Evolutionary conservation across 176 grass and related monocot species (phyloP), one percentile per base, ranked within the genome.

Genomic region (Ampelocalamus luodianensis): DNA sequence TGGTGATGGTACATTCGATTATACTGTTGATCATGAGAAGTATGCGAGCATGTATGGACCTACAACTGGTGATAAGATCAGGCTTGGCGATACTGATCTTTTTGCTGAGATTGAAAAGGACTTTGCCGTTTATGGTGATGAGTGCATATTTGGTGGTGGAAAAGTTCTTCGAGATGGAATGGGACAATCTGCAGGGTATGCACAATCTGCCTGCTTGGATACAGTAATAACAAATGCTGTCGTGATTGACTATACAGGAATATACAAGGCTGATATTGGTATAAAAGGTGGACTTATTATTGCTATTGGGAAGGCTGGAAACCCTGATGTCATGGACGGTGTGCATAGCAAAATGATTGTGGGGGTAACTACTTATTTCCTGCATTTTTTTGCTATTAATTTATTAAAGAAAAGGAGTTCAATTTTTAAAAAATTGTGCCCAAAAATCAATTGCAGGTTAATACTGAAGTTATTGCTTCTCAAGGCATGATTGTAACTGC

Each of bases 221-320:
- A 95, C 87, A 65, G 96, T 98, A 60, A 90, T 98, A 51, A 98
- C 93, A 66, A 98, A 98, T 93, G 93, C 93, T 80, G 87, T 95
- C 51, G 81, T 98, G 48, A 95, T 98, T 82, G 96, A 98, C 71
- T 95, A 98, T 81, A 98, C 93, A 14, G 96, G 91, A 80, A 92
- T 98, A 85, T 98, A 98, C 83, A 98, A 98, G 77, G 96, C 93
- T 79, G 96, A 98, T 72, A 95, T 98, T 87, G 96, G 96, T 84
- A 95, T 98, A 83, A 92, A 95, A 83, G 91, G 42, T 74, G 87
- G 89, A 79, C 60, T 76, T 69, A 92, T 95, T 85, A 45, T 89
- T 74, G 82, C 87, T 74, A 93, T 98, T 44, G 96, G 96, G 45
- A 98, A 98, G 83, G 91, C 96, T 65, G 96, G 96, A 80, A 98